A percentile compares a stretch with the other conserved stretches of the same genome.
Evolutionary conservation across 306 rosid species (phyloP).

Genomic region (Glycine soja): DNA sequence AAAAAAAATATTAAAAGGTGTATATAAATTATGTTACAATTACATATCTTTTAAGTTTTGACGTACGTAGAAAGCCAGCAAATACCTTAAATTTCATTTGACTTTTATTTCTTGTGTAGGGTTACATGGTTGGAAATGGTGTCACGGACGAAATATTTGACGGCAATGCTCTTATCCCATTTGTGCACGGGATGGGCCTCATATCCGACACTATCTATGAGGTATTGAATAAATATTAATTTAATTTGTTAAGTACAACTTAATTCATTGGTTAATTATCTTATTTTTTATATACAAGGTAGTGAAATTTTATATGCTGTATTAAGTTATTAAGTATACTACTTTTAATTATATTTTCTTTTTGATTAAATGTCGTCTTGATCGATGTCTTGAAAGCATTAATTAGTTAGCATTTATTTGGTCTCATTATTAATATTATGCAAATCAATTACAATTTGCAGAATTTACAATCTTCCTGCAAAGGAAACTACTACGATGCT

Average conservation of each 20-base stretch:
- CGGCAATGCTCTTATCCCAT: slow-evolving; percentile 74
- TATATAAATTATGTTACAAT: too few species aligned
- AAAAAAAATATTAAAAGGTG: too few species aligned
- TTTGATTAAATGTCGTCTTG: too few species aligned
- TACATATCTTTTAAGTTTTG: neutral
- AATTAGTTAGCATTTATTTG: too few species aligned
- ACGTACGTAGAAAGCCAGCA: neutral
- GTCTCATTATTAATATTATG: too few species aligned
- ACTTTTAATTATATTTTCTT: too few species aligned
- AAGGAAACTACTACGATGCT: slow-evolving; percentile 52
- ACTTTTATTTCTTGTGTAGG: slow-evolving; percentile 51
- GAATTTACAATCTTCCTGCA: slow-evolving; percentile 50
- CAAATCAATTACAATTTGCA: slow-evolving; percentile 31
- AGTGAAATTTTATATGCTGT: too few species aligned
- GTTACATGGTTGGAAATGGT: slow-evolving; percentile 86
- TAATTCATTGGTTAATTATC: neutral
- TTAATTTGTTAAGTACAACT: neutral
- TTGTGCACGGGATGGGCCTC: slow-evolving; percentile 89
- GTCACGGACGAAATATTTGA: slow-evolving; percentile 71
- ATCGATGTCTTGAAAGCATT: too few species aligned
- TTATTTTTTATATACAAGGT: neutral
- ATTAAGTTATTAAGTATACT: too few species aligned
- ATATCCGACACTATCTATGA: slow-evolving; percentile 65
- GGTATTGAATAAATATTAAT: slow-evolving; percentile 43
- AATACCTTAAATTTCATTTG: slow-evolving; percentile 17